These are phyloP conservation scores for Paxillus rubicundulus DNA, from an alignment of 768 basidiomycete genomes.

Conservation along the genomic window DNA sequence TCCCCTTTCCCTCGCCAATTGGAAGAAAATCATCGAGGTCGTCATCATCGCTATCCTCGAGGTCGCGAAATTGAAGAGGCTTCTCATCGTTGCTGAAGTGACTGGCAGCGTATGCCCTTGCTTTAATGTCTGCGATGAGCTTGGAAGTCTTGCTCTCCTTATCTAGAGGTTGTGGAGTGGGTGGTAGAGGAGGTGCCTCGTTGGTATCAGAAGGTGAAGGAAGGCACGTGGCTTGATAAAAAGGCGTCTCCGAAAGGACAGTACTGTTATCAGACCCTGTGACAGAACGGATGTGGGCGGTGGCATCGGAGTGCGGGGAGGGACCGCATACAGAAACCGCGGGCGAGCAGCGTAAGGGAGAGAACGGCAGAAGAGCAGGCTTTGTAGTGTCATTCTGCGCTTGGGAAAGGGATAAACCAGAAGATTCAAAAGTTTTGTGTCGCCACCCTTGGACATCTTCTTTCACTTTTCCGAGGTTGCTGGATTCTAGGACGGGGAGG, in stretches of 20 bases:
- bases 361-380: constrained; percentile 11
- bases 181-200: constrained; percentile 21
- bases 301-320: constrained; percentile 8
- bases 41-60: constrained; percentile 55
- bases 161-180: constrained; percentile 33
- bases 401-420: constrained; percentile 1
- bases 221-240: constrained; percentile 9
- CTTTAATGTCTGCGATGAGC: constrained; percentile 65
- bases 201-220: constrained; percentile 25
- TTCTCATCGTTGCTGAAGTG: constrained; percentile 45
- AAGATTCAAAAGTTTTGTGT: constrained; percentile 25
- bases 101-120: constrained; percentile 49
- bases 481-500: constrained; percentile 24
- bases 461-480: constrained; percentile 31
- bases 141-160: constrained; percentile 46
- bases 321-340: constrained; percentile 3
- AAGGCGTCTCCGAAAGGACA: constrained; percentile 14
- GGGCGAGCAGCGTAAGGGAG: constrained; percentile 8
- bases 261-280: constrained; percentile 3
- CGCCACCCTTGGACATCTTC: constrained; percentile 46
- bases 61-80: constrained; percentile 37
- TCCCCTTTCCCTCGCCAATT: background rate
- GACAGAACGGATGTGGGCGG: constrained; percentile 6
- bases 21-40: constrained; percentile 31
- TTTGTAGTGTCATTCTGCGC: constrained; percentile 17